Conservation (phyloP, 1,139 yeast genomes). For the Candida sp. region DNA sequence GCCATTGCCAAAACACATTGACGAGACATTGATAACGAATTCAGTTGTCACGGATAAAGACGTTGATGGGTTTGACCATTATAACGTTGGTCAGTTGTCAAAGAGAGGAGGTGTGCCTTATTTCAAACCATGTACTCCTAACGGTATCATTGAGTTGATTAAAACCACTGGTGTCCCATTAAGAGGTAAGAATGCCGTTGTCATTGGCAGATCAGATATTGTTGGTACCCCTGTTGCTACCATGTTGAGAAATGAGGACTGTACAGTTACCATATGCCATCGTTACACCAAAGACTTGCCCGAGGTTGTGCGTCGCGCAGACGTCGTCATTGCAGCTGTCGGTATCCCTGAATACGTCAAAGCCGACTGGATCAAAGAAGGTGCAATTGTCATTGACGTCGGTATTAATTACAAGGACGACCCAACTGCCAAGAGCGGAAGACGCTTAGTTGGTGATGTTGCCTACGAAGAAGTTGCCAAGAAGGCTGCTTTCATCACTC, state of each 20-base stretch:
- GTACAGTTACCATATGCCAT: slow-evolving; percentile 79
- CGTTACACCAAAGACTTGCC: slow-evolving; percentile 59
- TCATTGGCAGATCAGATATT: slow-evolving; percentile 80
- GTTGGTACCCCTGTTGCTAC: slow-evolving; percentile 85
- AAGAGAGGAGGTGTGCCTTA: slow-evolving; percentile 74
- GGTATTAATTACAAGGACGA: slow-evolving; percentile 80
- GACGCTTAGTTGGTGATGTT: slow-evolving; percentile 77
- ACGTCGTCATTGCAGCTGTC: slow-evolving; percentile 77
- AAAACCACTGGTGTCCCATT: slow-evolving; percentile 63
- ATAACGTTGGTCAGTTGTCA: slow-evolving; percentile 76
- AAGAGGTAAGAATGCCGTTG: slow-evolving; percentile 75
- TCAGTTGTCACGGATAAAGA: slow-evolving; percentile 72
- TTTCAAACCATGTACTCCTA: slow-evolving; percentile 82
- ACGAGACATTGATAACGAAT: slow-evolving; percentile 71
- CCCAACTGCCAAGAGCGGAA: slow-evolving; percentile 63
- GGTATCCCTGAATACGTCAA: slow-evolving; percentile 74
- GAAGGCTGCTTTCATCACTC: slow-evolving; percentile 68
- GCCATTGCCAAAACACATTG: slow-evolving; percentile 72
- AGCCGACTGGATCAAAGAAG: slow-evolving; percentile 74
- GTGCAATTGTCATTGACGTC: slow-evolving; percentile 75
- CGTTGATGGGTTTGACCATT: slow-evolving; percentile 81
- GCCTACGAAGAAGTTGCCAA: slow-evolving; percentile 62
- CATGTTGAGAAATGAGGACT: slow-evolving; percentile 69
- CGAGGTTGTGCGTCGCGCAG: slow-evolving; percentile 60
- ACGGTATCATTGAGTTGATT: slow-evolving; percentile 72